Evolutionary conservation across 257 asterid genomes (phyloP), one percentile per base, ranked within the genome.

Genomic region (Solanum ahanhuiri): DNA sequence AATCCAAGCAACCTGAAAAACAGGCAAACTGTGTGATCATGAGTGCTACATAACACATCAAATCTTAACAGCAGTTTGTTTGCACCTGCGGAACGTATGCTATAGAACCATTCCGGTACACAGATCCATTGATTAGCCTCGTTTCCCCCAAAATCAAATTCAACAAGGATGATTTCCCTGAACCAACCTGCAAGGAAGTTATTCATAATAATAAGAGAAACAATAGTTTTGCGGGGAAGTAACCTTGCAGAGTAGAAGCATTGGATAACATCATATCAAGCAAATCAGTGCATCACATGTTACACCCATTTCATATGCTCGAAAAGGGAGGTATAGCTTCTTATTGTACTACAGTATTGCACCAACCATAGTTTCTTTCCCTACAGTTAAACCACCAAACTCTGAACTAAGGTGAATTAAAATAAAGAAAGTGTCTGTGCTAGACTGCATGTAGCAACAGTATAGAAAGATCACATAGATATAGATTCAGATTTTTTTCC

Each of bases 11-110:
- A 94, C 95, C 99, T 96, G 82, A 71, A 87, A 69, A 85, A 85
- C 79, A 57, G 71, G 17, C 67, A 88, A 66, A 85, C 51, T 43
- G 33, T 84, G 31, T 88, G 84, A 31, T 58, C 30, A 63, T 6
- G 81, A 88, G 87, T 85, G 43, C 66, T 67, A 66, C 31, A 84
- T 45, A 71, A 57, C 71, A 71, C 43, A 33, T 76, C 82, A 82
- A 79, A 23, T 35, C 51, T 54, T 37, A 72, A 63, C 77, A 87
- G 43, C 83, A 72, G 83, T 88, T 81, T 57, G 84, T 70, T 39
- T 23, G 14, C 89, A 96, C 99, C 98, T 96, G 98, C 48, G 98
- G 98, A 75, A 94, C 99, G 86, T 96, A 96, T 71, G 98, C 91
- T 88, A 87, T 92, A 58, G 96, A 92, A 89, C 97, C 98, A 87